Conservation (phyloP, 805 yeast genomes). For the Starmerella khaoyaiensis region DNA sequence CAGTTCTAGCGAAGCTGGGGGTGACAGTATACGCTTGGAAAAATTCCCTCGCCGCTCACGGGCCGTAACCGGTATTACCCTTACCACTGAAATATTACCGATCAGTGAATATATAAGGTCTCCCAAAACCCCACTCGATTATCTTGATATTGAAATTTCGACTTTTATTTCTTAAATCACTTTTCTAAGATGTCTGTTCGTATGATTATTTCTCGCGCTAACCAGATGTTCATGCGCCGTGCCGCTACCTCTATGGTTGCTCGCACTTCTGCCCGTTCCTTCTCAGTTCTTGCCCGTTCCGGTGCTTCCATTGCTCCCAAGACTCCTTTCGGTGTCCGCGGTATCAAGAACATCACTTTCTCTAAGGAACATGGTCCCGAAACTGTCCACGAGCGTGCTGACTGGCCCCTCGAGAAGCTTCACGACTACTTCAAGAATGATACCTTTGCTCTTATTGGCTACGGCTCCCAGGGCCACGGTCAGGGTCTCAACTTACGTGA, state of each 20-base stretch:
- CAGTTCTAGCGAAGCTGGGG: too few species aligned
- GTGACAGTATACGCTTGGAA: too few species aligned
- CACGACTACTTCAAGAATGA: constrained; percentile 95
- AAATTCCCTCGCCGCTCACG: too few species aligned
- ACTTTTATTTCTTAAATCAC: neutral
- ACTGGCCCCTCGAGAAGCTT: constrained; percentile 98
- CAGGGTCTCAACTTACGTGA: constrained; percentile 99
- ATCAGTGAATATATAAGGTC: too few species aligned
- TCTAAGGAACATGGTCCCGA: constrained; percentile 72
- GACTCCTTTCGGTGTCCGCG: constrained; percentile 57
- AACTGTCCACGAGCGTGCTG: constrained; percentile 94
- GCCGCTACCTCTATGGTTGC: constrained; percentile 31
- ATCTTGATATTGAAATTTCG: constrained; percentile 4
- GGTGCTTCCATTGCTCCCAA: constrained; percentile 23
- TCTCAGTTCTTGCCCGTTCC: constrained; percentile 37
- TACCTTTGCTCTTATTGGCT: constrained; percentile 94
- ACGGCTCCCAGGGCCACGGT: constrained; percentile 99
- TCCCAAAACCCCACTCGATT: neutral
- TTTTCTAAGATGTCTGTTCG: constrained; percentile 25
- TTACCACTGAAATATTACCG: too few species aligned
- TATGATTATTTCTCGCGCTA: constrained; percentile 23
- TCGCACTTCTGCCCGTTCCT: constrained; percentile 43
- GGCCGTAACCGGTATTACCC: too few species aligned
- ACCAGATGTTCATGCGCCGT: constrained; percentile 30
- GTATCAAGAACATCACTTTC: constrained; percentile 91